Percentiles rank a stretch among this genome's conserved stretches.
Conservation (phyloP, 257 asterid species). For the Echium plantagineum region DNA sequence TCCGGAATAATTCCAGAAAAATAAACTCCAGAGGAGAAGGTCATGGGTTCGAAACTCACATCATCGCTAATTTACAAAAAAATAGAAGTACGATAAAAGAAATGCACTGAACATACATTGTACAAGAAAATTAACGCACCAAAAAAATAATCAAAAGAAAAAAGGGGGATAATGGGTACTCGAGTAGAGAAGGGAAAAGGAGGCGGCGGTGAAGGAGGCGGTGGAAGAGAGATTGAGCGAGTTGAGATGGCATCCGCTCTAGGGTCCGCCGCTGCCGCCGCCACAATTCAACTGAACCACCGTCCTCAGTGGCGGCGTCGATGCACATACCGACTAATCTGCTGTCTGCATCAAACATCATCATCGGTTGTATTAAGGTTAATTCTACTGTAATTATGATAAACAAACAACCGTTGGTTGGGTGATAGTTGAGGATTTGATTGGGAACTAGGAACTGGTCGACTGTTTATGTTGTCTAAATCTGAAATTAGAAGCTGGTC, state of each 20-base stretch:
- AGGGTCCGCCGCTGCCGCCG: slow-evolving; percentile 83
- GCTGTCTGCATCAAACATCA: slow-evolving; percentile 20
- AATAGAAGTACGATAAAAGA: no score
- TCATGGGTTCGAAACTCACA: no score
- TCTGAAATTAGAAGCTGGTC: no score
- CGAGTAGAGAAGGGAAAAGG: slow-evolving; percentile 78
- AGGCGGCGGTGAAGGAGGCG: slow-evolving; percentile 68
- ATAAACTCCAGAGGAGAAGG: no score
- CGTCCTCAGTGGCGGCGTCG: slow-evolving; percentile 58
- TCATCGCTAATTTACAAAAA: no score
- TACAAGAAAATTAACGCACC: no score
- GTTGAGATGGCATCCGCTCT: slow-evolving; percentile 68
- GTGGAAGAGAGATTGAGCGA: slow-evolving; percentile 61
- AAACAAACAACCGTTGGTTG: no score
- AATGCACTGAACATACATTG: no score
- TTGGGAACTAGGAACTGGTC: no score
- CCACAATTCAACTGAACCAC: slow-evolving; percentile 65
- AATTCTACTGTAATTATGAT: not conserved
- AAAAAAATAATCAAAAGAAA: not conserved
- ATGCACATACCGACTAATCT: slow-evolving; percentile 61
- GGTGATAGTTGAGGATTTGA: no score
- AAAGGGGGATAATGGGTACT: slow-evolving; percentile 26
- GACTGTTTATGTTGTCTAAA: no score
- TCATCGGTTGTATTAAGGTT: not conserved
- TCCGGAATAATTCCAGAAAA: no score